Evolutionary conservation across 257 asterid genomes (phyloP).

Genomic region (Capsicum chinense): DNA sequence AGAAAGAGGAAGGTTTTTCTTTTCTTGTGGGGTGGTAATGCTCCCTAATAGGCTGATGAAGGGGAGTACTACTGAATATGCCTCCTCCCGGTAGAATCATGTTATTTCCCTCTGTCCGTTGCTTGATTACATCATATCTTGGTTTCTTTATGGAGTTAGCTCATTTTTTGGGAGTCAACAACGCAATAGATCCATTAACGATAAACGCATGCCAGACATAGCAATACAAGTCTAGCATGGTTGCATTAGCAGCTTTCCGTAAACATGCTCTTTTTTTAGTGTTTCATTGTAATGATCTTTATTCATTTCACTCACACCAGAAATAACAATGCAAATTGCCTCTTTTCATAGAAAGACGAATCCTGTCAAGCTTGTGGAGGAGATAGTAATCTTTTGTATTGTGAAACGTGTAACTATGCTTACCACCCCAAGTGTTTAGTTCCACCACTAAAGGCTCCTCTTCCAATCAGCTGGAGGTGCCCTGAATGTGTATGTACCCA

Average conservation of each 20-base stretch:
- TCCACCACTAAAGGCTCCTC: constrained; percentile 67
- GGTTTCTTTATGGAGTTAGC: constrained; percentile 6
- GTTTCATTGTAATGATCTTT: neutral
- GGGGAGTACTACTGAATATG: neutral
- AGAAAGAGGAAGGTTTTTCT: constrained; percentile 23
- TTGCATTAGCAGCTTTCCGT: neutral
- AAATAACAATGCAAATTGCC: constrained; percentile 10
- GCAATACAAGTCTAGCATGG: neutral
- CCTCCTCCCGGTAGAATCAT: neutral
- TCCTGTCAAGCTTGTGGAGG: constrained; percentile 83
- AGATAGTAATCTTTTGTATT: constrained; percentile 60
- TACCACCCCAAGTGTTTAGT: constrained; percentile 85
- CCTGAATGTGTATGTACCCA: constrained; percentile 86
- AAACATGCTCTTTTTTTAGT: constrained; percentile 25
- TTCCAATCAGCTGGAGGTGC: constrained; percentile 82
- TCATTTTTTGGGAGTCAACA: neutral
- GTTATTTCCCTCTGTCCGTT: neutral
- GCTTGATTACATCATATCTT: neutral
- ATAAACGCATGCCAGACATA: constrained; percentile 13
- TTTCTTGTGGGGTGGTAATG: constrained; percentile 9
- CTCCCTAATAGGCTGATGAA: constrained; percentile 6
- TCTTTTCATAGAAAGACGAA: constrained; percentile 65
- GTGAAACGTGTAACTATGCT: constrained; percentile 80
- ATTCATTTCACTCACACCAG: neutral
- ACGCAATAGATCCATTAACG: neutral